A percentile compares a stretch with the other conserved stretches of the same genome.
These are phyloP conservation scores for Paecilomyces sp. DNA, from an alignment of 2,329 filamentous ascomycete species.

Conservation along the genomic window DNA sequence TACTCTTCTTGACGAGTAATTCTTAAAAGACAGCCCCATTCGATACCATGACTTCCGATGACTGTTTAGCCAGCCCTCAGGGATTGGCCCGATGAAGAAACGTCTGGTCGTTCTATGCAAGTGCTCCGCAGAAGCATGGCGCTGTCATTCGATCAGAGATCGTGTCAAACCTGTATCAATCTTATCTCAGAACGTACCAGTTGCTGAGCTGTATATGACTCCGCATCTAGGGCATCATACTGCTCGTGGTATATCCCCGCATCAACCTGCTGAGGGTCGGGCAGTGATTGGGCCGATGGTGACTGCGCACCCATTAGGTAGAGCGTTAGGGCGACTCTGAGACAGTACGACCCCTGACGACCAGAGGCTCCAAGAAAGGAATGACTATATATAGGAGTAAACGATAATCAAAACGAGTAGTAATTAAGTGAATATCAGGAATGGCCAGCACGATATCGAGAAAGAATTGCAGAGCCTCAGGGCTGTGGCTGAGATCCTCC, in stretches of 20 bases:
- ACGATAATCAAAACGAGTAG: background rate
- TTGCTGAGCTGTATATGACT: conserved; percentile 49
- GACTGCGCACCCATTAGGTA: conserved; percentile 20
- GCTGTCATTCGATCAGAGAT: conserved; percentile 25
- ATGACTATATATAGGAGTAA: background rate
- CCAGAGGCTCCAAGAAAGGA: background rate
- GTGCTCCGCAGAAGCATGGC: conserved; percentile 56
- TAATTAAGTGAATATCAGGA: background rate
- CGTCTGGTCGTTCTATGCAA: conserved; percentile 55
- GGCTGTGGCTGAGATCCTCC: background rate
- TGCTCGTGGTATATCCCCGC: conserved; percentile 13
- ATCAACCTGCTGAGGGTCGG: conserved; percentile 10
- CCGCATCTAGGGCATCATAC: conserved; percentile 34
- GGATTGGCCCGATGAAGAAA: conserved; percentile 60
- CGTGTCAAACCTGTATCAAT: conserved; percentile 2
- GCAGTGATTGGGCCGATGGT: conserved; percentile 12
- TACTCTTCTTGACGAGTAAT: conserved; percentile 41
- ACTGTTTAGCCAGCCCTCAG: conserved; percentile 57
- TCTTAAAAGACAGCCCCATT: conserved; percentile 32
- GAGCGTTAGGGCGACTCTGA: background rate
- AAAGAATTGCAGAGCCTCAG: background rate
- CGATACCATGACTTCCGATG: conserved; percentile 59
- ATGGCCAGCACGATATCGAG: background rate
- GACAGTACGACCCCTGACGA: background rate
- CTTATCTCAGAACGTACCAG: conserved; percentile 34